Conservation (phyloP, 768 basidiomycete genomes). For the Hypsizygus marmoreus region DNA sequence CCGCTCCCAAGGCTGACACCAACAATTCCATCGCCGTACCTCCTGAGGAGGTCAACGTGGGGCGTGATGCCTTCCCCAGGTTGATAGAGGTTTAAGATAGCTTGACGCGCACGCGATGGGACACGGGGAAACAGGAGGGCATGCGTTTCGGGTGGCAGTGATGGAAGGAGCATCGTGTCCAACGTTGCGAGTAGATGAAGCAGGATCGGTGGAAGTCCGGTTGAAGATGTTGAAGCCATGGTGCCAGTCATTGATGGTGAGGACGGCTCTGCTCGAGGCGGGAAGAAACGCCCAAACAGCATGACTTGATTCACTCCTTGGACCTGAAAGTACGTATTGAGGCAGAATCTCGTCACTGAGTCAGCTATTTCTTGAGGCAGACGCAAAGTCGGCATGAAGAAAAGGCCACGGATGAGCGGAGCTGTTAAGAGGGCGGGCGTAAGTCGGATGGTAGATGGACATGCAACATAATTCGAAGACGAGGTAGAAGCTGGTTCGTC, state of each 20-base stretch:
- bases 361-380: slow-evolving; percentile 56
- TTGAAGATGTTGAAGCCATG: slow-evolving; percentile 16
- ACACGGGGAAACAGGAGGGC: slow-evolving; percentile 60
- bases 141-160: slow-evolving; percentile 51
- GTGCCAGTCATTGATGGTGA: slow-evolving; percentile 8
- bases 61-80: slow-evolving; percentile 90
- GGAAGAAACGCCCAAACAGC: slow-evolving; percentile 67
- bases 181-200: slow-evolving; percentile 53
- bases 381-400: slow-evolving; percentile 52
- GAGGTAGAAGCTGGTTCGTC: slow-evolving; percentile 31
- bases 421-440: slow-evolving; percentile 33
- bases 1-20: slow-evolving; percentile 83
- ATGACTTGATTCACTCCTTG: slow-evolving; percentile 75
- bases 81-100: slow-evolving; percentile 85
- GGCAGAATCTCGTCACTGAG: slow-evolving; percentile 50
- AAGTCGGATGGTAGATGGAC: neutral
- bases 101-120: slow-evolving; percentile 65
- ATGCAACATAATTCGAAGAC: neutral
- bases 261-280: slow-evolving; percentile 11
- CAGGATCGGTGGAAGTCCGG: slow-evolving; percentile 60
- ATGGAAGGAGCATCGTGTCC: slow-evolving; percentile 46
- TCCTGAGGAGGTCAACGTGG: slow-evolving; percentile 81
- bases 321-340: slow-evolving; percentile 54
- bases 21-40: slow-evolving; percentile 89
- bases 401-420: slow-evolving; percentile 68